Percentiles rank a stretch among this genome's conserved stretches.
Evolutionary conservation across 768 basidiomycete species (phyloP).

Genomic region (Trametes cingulata): DNA sequence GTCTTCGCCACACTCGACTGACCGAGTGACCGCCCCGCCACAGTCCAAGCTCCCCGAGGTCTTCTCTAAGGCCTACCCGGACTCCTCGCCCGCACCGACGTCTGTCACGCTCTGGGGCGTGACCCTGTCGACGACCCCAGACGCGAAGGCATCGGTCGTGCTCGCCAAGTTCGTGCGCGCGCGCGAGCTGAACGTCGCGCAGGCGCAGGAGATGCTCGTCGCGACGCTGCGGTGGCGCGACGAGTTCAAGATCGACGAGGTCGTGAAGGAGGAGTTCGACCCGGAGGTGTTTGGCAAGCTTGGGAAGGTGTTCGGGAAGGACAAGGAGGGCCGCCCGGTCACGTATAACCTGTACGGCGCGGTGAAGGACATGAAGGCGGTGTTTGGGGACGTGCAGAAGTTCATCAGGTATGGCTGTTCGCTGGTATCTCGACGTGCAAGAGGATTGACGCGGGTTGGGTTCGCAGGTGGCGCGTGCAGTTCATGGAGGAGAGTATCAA

Average conservation of each 20-base stretch:
- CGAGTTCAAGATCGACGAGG: conserved; percentile 63
- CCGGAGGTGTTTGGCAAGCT: conserved; percentile 45
- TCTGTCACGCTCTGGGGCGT: conserved; percentile 72
- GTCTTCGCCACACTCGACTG: neutral
- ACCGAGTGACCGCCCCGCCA: neutral
- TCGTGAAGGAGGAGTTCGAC: conserved; percentile 49
- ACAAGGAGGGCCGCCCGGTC: conserved; percentile 70
- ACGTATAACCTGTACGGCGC: conserved; percentile 84
- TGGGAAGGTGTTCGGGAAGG: conserved; percentile 66
- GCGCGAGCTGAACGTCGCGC: conserved; percentile 52
- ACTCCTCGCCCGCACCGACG: conserved; percentile 51
- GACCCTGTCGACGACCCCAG: conserved; percentile 52
- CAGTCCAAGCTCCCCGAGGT: conserved; percentile 49
- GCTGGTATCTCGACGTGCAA: neutral
- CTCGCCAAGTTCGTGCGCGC: conserved; percentile 84
- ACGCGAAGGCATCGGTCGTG: conserved; percentile 57
- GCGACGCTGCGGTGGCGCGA: conserved; percentile 73
- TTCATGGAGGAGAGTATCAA: conserved; percentile 71
- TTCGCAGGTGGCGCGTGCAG: conserved; percentile 77
- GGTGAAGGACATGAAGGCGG: conserved; percentile 60
- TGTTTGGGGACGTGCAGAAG: conserved; percentile 75
- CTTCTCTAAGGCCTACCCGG: conserved; percentile 60
- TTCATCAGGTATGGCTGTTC: conserved; percentile 63
- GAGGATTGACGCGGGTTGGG: neutral
- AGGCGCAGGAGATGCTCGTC: conserved; percentile 63